Base-by-base conservation (phyloP, 106 monocot species). In the Xerophyta viscosa region DNA sequence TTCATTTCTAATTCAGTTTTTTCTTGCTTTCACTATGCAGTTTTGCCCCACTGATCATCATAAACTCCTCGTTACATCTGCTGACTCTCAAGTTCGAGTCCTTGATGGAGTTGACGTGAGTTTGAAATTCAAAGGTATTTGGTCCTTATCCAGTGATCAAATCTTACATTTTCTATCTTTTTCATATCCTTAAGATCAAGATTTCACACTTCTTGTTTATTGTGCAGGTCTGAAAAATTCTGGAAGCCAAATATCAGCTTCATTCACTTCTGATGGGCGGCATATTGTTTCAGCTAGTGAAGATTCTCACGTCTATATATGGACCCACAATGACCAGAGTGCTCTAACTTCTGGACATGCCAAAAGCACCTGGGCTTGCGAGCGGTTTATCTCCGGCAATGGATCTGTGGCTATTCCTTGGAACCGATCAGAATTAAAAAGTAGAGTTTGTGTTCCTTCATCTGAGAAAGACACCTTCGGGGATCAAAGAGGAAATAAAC, bases 231-330 rank as follows among this genome's bases (percentile, higher is more conserved):
- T 77, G 12, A 55, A 53, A 21, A 99, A 82, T 65, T 17, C 68
- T 24, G 63, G 66, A 37, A 80, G 71, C 52, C 77, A 62, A 46
- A 79, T 82, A 60, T 76, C 86, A n/a, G 90, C 98, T 43, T 76
- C 76, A 52, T 99, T 86, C 62, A 90, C 90, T 8, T 15, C 53
- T 29, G 66, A 86, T 27, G 98, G 90, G 24, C 62, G 47, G 31
- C 83, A 83, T 25, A 86, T 90, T 18, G 59, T 99, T 19, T 86
- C 86, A 11, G 82, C 86, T 11, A 90, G 86, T 48, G 90, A 99
- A 41, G 82, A 99, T 56, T 90, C 86, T 1, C 71, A 77, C 30
- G 73, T 99, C 10, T 99, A 72, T 52, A 39, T 99, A 0, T 90
- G 89, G 90, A 86, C 44, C 59, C 67, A 79, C 58, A 60, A 24